A percentile compares a stretch with the other conserved stretches of the same genome.
Evolutionary conservation across 2,329 filamentous ascomycete genomes (phyloP).

Genomic region (Penicillium sumatraense): DNA sequence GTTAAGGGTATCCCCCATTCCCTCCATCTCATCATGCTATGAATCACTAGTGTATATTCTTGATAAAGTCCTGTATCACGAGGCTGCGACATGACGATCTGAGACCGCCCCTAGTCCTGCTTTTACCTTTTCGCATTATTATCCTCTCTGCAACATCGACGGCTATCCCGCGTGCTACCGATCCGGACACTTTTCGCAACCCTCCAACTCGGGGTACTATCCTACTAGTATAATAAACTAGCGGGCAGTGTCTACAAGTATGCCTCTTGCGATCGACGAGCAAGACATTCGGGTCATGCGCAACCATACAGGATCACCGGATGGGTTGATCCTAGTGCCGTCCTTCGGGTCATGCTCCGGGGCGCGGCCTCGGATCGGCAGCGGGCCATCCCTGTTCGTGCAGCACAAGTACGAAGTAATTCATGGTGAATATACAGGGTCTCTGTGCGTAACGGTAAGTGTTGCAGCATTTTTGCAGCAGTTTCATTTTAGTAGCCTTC

Average conservation of each 20-base stretch:
- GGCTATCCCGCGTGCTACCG: constrained; percentile 10
- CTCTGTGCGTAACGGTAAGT: neutral
- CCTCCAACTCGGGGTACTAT: neutral
- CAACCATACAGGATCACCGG: constrained; percentile 8
- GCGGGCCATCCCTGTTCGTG: constrained; percentile 8
- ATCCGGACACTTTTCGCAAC: neutral
- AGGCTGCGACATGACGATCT: constrained; percentile 11
- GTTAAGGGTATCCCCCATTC: no score
- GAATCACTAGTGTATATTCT: neutral
- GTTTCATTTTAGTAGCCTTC: no score
- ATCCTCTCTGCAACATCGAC: neutral
- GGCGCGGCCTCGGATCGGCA: constrained; percentile 15
- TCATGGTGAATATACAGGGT: neutral
- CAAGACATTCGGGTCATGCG: constrained; percentile 13
- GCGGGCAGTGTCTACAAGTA: no score
- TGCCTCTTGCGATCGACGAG: neutral
- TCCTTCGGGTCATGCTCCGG: constrained; percentile 10
- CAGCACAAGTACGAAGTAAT: constrained; percentile 1
- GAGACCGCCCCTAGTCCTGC: neutral
- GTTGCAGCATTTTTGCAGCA: no score
- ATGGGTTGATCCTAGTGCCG: constrained; percentile 10
- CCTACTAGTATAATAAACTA: no score
- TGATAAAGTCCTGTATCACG: constrained; percentile 13
- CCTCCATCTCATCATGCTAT: neutral
- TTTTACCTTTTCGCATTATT: neutral